Evolutionary conservation across 371 early-diverging fungal species (phyloP), one percentile per base, ranked within the genome.

Genomic region (Rhizomucor pusillus): DNA sequence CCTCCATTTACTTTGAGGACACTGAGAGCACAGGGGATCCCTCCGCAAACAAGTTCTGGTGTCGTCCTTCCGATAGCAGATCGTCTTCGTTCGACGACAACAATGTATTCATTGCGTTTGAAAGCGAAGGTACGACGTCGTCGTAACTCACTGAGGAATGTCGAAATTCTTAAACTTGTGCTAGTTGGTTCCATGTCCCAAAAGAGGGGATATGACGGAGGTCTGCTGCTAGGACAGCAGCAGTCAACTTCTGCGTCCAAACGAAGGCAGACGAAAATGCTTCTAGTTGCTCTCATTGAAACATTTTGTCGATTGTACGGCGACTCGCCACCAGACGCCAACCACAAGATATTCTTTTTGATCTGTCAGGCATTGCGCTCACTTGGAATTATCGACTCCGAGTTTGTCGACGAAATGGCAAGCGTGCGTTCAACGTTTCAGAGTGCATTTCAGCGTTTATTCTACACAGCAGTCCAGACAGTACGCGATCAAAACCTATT

Each of bases 221-320:
- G 41, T 41, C 12, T 41, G 41, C 12, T 41, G 41, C 12, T 41
- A 19, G 41, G 41, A n/a, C n/a, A n/a, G 19, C 48, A 11, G 19
- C 13, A 18, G 24, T 48, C 48, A 24, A 34, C 20, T 24, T 34
- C 33, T 14, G 48, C 48, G 33, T 57, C 57, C 18, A 80, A 81
- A 57, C 62, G 82, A 16, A 61, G 80, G 19, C 90, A 90, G 60
- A 86, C 87, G 41, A 85, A 83, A 41, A 70, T 91, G 43, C 69
- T 92, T 0, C 62, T 91, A n/a, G 90, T 89, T 0, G 79, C 90
- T 6, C 66, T 91, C 20, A 75, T 90, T 1, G 90, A 92, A 54
- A 90, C 90, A 61, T 95, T 93, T 74, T 92, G 93, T 66, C 72
- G 84, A 43, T 63, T 91, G n/a, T 92, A 94, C 69, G 92, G 91